Conservation (phyloP, 2,329 filamentous ascomycete species). For the Tolypocladium pustulatum region DNA sequence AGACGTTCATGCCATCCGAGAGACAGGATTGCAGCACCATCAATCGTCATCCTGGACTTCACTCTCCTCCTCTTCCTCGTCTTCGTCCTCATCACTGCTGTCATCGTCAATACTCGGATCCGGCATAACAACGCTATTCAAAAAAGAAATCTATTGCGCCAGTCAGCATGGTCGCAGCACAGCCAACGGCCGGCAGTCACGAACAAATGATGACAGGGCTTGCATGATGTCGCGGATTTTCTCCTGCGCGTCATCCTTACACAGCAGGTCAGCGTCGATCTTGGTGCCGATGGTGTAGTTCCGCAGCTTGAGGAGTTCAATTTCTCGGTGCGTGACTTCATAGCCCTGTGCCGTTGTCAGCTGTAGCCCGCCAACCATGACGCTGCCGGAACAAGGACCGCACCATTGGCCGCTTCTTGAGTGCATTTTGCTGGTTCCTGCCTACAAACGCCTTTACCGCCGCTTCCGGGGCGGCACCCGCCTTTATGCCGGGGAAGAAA, state of each 20-base stretch:
- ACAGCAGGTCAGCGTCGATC: slow-evolving; percentile 55
- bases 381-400: slow-evolving; percentile 9
- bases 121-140: slow-evolving; percentile 66
- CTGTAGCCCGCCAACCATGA: background rate
- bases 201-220: slow-evolving; percentile 69
- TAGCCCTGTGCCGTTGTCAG: slow-evolving; percentile 49
- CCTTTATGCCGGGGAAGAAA: slow-evolving; percentile 44
- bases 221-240: slow-evolving; percentile 54
- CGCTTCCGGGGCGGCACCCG: slow-evolving; percentile 30
- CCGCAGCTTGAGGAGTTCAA: slow-evolving; percentile 68
- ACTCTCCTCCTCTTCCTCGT: slow-evolving; percentile 4
- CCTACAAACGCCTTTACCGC: slow-evolving; percentile 60
- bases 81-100: slow-evolving; percentile 22
- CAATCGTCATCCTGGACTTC: slow-evolving; percentile 2
- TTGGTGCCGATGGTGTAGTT: slow-evolving; percentile 66
- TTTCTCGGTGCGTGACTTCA: slow-evolving; percentile 62
- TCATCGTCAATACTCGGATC: slow-evolving; percentile 41
- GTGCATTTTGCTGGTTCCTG: slow-evolving; percentile 60
- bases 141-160: slow-evolving; percentile 49
- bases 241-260: slow-evolving; percentile 50
- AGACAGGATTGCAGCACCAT: background rate
- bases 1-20: background rate
- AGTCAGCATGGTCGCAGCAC: background rate
- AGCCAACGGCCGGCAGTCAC: background rate
- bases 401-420: slow-evolving; percentile 83